Conservation (phyloP, 495 filamentous ascomycete species). For the Venustampulla echinocandica region DNA sequence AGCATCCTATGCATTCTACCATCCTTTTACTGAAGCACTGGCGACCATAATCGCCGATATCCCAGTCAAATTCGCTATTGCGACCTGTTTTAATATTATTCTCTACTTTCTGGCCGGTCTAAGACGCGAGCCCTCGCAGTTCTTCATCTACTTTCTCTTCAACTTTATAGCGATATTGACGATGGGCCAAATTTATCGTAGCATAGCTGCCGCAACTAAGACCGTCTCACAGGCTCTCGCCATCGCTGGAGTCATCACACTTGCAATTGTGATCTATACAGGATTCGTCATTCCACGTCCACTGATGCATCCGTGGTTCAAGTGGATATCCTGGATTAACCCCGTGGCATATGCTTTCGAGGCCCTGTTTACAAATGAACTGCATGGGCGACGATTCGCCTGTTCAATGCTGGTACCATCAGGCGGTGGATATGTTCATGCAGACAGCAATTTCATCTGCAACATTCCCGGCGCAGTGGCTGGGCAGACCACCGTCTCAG, state of each 20-base stretch:
- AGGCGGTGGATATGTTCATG: constrained; percentile 25
- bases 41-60: constrained; percentile 53
- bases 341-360: constrained; percentile 75
- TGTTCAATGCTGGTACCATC: constrained; percentile 36
- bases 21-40: constrained; percentile 50
- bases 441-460: constrained; percentile 46
- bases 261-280: constrained; percentile 67
- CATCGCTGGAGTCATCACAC: constrained; percentile 58
- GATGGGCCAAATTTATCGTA: constrained; percentile 75
- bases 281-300: constrained; percentile 67
- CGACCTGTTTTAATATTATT: constrained; percentile 34
- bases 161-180: constrained; percentile 52
- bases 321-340: constrained; percentile 76
- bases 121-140: constrained; percentile 42
- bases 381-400: constrained; percentile 42
- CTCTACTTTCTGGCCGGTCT: constrained; percentile 69
- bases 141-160: constrained; percentile 61
- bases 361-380: constrained; percentile 61
- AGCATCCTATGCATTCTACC: constrained; percentile 55
- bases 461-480: constrained; percentile 44
- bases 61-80: constrained; percentile 45
- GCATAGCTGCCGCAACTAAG: constrained; percentile 67
- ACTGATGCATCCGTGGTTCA: constrained; percentile 73
- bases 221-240: constrained; percentile 78
- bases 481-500: constrained; percentile 49